Percentiles rank a stretch among this genome's conserved stretches.
phyloP scores from a whole-genome alignment of 23 red algal genomes.

The Gracilaria domingensis region DNA sequence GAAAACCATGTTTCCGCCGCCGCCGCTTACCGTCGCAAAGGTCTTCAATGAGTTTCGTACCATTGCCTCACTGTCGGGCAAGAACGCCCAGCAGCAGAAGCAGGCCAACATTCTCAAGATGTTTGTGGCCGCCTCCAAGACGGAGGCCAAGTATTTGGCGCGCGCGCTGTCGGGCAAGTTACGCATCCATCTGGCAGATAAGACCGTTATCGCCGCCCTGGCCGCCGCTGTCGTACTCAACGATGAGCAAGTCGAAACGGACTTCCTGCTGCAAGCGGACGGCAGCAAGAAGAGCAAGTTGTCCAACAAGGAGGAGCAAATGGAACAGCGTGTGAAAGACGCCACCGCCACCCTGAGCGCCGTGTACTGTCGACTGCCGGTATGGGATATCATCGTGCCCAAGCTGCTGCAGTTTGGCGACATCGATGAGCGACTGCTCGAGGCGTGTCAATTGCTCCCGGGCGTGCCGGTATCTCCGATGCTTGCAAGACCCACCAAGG shows the following conservation, averaged over 20 bases:
- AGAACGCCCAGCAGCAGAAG: slow-evolving; percentile 73
- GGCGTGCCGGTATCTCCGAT: slow-evolving; percentile 96
- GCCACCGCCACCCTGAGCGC: slow-evolving; percentile 44
- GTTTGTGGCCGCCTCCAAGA: slow-evolving; percentile 67
- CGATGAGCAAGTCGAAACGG: not conserved
- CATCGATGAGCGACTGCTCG: slow-evolving; percentile 78
- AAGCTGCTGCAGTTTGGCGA: slow-evolving; percentile 65
- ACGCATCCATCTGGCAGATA: slow-evolving; percentile 94
- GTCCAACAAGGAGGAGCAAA: slow-evolving; percentile 35
- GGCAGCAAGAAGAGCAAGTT: slow-evolving; percentile 65
- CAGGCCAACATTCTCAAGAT: slow-evolving; percentile 77
- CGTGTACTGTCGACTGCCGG: slow-evolving; percentile 83
- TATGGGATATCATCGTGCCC: slow-evolving; percentile 88
- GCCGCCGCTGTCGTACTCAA: slow-evolving; percentile 73
- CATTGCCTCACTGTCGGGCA: slow-evolving; percentile 78
- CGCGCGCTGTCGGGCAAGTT: slow-evolving; percentile 90
- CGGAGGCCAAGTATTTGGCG: slow-evolving; percentile 91
- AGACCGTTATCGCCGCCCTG: slow-evolving; percentile 87
- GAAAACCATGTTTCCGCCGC: slow-evolving; percentile 88
- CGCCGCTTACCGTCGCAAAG: slow-evolving; percentile 77
- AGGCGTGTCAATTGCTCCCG: slow-evolving; percentile 79
- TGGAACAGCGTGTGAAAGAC: slow-evolving; percentile 60
- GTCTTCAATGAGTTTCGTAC: slow-evolving; percentile 77
- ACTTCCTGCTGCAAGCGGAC: slow-evolving; percentile 39
- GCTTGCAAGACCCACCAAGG: slow-evolving; percentile 95